These are phyloP conservation scores for Rhizopus delemar DNA, from an alignment of 371 early-diverging fungal genomes.

Conservation along the genomic window DNA sequence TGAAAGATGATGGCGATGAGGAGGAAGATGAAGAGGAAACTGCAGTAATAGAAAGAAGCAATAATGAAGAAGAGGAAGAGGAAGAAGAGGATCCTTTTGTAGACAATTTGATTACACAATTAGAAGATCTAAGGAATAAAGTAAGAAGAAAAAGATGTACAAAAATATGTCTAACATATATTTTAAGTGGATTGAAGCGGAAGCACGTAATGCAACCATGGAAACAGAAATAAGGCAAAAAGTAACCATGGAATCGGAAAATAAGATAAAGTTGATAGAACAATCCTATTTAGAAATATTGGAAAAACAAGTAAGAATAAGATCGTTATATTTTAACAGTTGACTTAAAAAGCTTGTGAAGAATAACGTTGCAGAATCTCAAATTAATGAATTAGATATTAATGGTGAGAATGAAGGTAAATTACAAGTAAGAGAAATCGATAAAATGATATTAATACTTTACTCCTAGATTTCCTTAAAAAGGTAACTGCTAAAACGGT, in stretches of 20 bases:
- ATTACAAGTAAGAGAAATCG: too few species aligned
- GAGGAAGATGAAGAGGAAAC: background rate
- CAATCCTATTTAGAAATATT: constrained; percentile 38
- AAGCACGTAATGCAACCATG: constrained; percentile 53
- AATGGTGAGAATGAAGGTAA: background rate
- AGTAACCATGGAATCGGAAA: constrained; percentile 49
- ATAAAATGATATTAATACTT: too few species aligned
- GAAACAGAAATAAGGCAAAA: constrained; percentile 60
- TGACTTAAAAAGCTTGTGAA: background rate
- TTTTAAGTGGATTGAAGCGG: constrained; percentile 54
- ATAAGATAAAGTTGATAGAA: constrained; percentile 45
- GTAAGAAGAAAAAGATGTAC: constrained; percentile 13
- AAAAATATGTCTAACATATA: background rate
- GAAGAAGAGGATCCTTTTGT: constrained; percentile 44
- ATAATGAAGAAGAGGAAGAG: constrained; percentile 35
- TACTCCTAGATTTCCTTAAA: background rate
- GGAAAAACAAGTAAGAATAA: constrained; percentile 40
- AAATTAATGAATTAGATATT: background rate
- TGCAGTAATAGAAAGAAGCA: background rate
- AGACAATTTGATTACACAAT: constrained; percentile 38
- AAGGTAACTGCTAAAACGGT: background rate
- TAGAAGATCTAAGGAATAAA: constrained; percentile 54
- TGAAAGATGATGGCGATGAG: background rate
- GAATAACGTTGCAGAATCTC: constrained; percentile 12
- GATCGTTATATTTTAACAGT: background rate